A percentile compares a stretch with the other conserved stretches of the same genome.
Evolutionary conservation across 805 yeast species (phyloP).

Genomic region (Candida manassasensis): DNA sequence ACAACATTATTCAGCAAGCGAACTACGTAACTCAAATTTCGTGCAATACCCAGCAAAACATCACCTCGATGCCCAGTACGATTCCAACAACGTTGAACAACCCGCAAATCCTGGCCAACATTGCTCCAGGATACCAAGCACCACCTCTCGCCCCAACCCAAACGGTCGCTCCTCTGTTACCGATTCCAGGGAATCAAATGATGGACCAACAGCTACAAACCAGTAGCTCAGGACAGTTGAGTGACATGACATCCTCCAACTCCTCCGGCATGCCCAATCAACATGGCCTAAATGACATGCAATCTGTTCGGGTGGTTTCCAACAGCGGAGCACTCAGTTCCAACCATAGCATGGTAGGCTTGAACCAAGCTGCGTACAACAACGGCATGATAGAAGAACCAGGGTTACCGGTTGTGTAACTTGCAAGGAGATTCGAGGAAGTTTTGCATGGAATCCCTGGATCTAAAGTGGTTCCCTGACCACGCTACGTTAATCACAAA

Average conservation of each 20-base stretch:
- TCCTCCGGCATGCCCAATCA: background rate
- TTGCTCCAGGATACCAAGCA: conserved; percentile 4
- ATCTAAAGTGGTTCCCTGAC: too few species aligned
- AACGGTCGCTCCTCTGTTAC: conserved; percentile 5
- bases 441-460: too few species aligned
- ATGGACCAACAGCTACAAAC: conserved; percentile 1
- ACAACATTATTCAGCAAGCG: conserved; percentile 35
- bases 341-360: background rate
- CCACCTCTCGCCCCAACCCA: conserved; percentile 8
- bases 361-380: background rate
- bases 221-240: background rate
- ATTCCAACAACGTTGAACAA: conserved; percentile 34
- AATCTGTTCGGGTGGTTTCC: background rate
- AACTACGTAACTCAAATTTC: conserved; percentile 25
- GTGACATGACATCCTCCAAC: background rate
- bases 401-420: background rate
- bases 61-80: conserved; percentile 32
- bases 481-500: too few species aligned
- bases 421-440: too few species aligned
- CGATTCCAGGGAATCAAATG: conserved; percentile 4
- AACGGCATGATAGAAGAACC: background rate
- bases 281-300: background rate
- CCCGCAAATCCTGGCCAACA: conserved; percentile 5
- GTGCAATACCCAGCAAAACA: conserved; percentile 17
- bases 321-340: too few species aligned